Base-by-base conservation (phyloP, 2,329 filamentous ascomycete species). In the Neonectria ditissima region DNA sequence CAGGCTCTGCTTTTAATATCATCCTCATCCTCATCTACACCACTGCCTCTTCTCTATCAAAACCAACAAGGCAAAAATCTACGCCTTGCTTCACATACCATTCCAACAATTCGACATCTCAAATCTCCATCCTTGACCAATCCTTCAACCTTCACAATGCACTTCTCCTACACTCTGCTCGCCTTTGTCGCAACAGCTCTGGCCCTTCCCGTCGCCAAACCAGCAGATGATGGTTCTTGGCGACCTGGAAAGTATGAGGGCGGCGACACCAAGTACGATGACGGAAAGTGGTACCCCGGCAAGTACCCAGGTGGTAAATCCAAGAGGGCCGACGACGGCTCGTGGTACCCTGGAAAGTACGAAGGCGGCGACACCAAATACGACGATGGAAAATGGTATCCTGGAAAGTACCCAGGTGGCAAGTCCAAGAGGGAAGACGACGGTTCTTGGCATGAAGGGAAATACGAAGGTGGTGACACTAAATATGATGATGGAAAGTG, bases 271-370 rank as follows among this genome's bases (percentile, higher is more conserved):
- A 11, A 2, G 1, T 16, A 8, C 6, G 43, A 45, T 28, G 52
- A 45, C 26, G 41, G 37, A 3, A 56, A 56, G 28, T 18, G 13
- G 24, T 41, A 58, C n/a, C 34, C 34, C 14, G 34, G 34, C 16
- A 37, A 37, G 34, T 37, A 37, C 14, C 34, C 34, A 37, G 34
- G 34, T 3, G 20, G 11, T 2, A 14, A 24, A 37, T 37, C 34
- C 43, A 58, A 51, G 55, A 39, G 55, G 3, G 24, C 14, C n/a
- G 58, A 65, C 10, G 62, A 65, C 34, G 62, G 62, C 14, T 41
- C 28, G 9, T 62, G 62, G 62, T 5, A 43, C 13, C 47, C 47
- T 2, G 59, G 66, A 30, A 70, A 70, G 54, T 70, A 70, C 14
- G 68, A 67, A 7, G 58, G 60, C 9, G 56, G 59, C 32, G 63